Evolutionary conservation across 2,329 filamentous ascomycete species (phyloP).

Genomic region (Colletotrichum lini): DNA sequence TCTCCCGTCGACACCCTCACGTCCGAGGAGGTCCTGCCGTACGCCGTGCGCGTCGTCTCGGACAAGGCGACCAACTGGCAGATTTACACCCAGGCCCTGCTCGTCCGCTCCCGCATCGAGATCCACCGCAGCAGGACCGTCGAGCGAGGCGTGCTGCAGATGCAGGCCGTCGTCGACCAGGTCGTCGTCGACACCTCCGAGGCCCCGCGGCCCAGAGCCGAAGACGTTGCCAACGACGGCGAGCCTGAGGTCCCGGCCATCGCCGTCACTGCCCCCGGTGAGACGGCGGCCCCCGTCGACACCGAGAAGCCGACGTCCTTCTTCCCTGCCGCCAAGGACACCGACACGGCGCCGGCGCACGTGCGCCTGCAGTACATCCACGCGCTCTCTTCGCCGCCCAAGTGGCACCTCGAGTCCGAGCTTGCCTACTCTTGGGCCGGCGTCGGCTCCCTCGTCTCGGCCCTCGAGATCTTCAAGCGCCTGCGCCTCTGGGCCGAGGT

Average conservation of each 20-base stretch:
- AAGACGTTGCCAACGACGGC: slow-evolving; percentile 43
- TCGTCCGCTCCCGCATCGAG: slow-evolving; percentile 92
- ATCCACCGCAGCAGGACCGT: slow-evolving; percentile 88
- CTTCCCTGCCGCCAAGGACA: slow-evolving; percentile 80
- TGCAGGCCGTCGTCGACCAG: slow-evolving; percentile 96
- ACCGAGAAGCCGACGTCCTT: slow-evolving; percentile 79
- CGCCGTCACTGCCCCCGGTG: slow-evolving; percentile 57
- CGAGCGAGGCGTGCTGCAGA: slow-evolving; percentile 89
- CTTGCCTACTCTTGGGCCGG: slow-evolving; percentile 93
- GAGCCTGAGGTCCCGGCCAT: slow-evolving; percentile 61
- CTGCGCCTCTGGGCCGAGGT: slow-evolving; percentile 96
- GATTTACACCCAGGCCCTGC: slow-evolving; percentile 92
- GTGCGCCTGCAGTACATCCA: slow-evolving; percentile 88
- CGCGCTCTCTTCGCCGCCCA: slow-evolving; percentile 84
- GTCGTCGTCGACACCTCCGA: slow-evolving; percentile 86
- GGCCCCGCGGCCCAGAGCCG: slow-evolving; percentile 42
- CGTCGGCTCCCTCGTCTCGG: slow-evolving; percentile 88
- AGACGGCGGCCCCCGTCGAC: slow-evolving; percentile 22
- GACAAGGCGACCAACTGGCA: slow-evolving; percentile 98
- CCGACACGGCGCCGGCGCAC: slow-evolving; percentile 83
- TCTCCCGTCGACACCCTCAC: slow-evolving; percentile 88
- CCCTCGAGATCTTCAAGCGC: slow-evolving; percentile 95
- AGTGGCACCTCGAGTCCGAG: slow-evolving; percentile 96
- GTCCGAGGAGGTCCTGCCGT: slow-evolving; percentile 93
- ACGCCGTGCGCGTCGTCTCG: slow-evolving; percentile 87